Percentiles rank a stretch among this genome's conserved stretches.
phyloP scores from a whole-genome alignment of 202 grass and related monocot species.

The Alloteropsis angusta region DNA sequence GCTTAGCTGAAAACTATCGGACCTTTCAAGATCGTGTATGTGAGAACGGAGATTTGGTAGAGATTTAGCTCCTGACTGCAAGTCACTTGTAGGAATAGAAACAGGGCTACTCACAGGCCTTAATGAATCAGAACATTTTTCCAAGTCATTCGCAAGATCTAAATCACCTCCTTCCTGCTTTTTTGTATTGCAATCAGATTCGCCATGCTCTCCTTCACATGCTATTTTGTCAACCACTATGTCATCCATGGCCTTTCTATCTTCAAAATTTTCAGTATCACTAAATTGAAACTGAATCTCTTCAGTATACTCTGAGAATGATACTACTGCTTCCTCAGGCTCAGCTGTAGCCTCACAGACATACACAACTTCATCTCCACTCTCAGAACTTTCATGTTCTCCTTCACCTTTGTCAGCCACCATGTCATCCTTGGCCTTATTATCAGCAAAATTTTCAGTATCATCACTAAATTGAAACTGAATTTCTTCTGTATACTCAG shows the following conservation, averaged over 20 bases:
- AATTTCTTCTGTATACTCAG: constrained; percentile 50
- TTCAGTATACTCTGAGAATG: constrained; percentile 40
- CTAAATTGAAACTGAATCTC: constrained; percentile 71
- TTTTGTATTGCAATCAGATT: constrained; percentile 31
- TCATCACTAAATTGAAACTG: constrained; percentile 79
- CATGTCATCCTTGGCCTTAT: constrained; percentile 19
- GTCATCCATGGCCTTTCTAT: constrained; percentile 32
- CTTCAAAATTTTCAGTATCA: constrained; percentile 37
- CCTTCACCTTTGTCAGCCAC: constrained; percentile 20
- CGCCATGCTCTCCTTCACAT: constrained; percentile 22
- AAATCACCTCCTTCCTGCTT: constrained; percentile 22
- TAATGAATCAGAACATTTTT: constrained; percentile 28
- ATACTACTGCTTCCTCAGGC: constrained; percentile 8
- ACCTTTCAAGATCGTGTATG: constrained; percentile 58
- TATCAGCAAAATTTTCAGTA: constrained; percentile 38
- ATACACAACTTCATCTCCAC: constrained; percentile 15
- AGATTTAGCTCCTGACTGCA: constrained; percentile 46
- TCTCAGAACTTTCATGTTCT: constrained; percentile 19
- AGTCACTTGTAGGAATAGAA: constrained; percentile 44
- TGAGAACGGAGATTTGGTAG: constrained; percentile 57
- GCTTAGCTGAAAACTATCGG: constrained; percentile 48
- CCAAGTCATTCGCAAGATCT: constrained; percentile 4
- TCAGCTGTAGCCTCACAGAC: neutral
- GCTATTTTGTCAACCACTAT: constrained; percentile 11
- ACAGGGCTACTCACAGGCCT: constrained; percentile 39